Percentiles rank a stretch among this genome's conserved stretches.
Conservation (phyloP, 352 stramenopile species). For the Globisporangium barbulae region DNA sequence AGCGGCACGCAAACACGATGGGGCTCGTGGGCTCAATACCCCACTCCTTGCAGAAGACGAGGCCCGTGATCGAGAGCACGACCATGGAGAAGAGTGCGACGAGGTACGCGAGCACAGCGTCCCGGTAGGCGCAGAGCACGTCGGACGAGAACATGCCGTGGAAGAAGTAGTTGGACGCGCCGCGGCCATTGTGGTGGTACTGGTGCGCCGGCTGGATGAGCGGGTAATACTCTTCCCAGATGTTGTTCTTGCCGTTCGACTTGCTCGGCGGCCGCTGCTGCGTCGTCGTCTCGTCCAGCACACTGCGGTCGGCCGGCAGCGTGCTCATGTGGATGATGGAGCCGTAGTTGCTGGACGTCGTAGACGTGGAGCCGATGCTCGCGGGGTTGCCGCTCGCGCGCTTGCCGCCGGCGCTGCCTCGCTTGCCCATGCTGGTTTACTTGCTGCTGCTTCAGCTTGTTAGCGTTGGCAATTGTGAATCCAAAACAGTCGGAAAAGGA, state of each 20-base stretch:
- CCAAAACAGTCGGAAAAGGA: background rate
- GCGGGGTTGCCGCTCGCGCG: conserved; percentile 19
- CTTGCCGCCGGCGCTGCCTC: conserved; percentile 29
- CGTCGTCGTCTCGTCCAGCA: background rate
- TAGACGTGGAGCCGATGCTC: conserved; percentile 12
- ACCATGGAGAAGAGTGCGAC: conserved; percentile 78
- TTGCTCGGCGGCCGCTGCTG: conserved; percentile 8
- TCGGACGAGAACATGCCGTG: conserved; percentile 87
- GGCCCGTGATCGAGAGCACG: conserved; percentile 71
- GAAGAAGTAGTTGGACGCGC: conserved; percentile 85
- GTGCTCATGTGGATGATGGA: conserved; percentile 9
- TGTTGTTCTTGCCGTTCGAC: conserved; percentile 38
- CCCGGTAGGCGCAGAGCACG: conserved; percentile 79
- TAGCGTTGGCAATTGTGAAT: background rate
- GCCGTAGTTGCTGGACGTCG: conserved; percentile 28
- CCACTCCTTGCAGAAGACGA: conserved; percentile 86
- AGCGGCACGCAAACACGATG: conserved; percentile 50
- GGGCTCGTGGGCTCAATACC: conserved; percentile 46
- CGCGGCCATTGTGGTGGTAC: conserved; percentile 73
- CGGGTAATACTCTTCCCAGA: conserved; percentile 89
- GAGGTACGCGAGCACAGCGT: conserved; percentile 79
- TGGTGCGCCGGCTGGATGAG: conserved; percentile 81
- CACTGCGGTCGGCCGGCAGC: background rate
- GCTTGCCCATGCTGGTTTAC: conserved; percentile 31
- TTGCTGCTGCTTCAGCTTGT: conserved; percentile 1